Base-by-base conservation (phyloP, 108 stramenopile genomes). In the Schizochytrium sp. region DNA sequence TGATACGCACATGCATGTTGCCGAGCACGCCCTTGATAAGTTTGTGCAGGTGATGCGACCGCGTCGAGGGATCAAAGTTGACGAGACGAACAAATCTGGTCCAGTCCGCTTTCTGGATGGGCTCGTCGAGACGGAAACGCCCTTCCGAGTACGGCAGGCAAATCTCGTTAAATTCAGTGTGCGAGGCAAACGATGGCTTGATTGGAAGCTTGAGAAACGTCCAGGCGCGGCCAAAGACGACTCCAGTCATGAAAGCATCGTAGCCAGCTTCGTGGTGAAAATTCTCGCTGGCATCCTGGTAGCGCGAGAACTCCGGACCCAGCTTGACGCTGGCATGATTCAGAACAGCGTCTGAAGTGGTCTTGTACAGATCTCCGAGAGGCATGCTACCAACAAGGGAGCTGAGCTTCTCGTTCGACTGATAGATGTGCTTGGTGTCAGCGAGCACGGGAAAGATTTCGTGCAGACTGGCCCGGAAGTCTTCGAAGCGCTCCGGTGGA, bases 211-310 rank as follows among this genome's bases (percentile, higher is more conserved):
- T 23, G 19, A 83, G 6, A 55, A 23, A 12, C 19, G 76, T 23
- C 45, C 45, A 53, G 51, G 76, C 76, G 25, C 76, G 45, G 19
- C 48, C 76, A 28, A 83, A 83, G n/a, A 83, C 48, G 48, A 83
- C 28, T 12, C 48, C 76, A 8, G 76, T 83, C 76, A 83, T 83
- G 76, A 53, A 83, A 12, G 76, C 76, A 53, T 83, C 76, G 23
- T 28, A 83, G n/a, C 76, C 76, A 55, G 76, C 76, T 34, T 83
- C 76, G 51, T 83, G 76, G 23, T 83, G 76, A 6, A 83, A 23
- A 12, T 12, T 28, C 23, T 47, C 45, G 23, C 12, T 28, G 10
- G 18, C 76, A 4, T 53, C 51, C 8, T 47, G 23, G 76, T 83
- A 83, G 76, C 76, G 6, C 10, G 19, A 21, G 48, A 83, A 83